Evolutionary conservation across 2,329 filamentous ascomycete species (phyloP).

Genomic region (Verticillium nonalfalfae): DNA sequence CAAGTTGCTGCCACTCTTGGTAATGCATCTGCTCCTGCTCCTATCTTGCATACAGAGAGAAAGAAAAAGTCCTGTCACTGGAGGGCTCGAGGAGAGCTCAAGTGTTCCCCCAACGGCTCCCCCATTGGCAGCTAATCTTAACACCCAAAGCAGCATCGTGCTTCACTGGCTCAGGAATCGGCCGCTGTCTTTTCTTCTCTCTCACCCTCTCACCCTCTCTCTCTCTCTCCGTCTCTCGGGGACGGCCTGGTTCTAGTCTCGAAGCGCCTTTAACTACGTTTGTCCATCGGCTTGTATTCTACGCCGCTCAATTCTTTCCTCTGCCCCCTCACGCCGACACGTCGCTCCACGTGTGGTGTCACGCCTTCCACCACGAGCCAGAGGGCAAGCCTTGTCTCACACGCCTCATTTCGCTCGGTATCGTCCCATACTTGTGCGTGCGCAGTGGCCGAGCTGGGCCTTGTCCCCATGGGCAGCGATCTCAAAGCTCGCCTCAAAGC

Average conservation of each 20-base stretch:
- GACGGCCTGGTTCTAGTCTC: background rate
- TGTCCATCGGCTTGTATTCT: background rate
- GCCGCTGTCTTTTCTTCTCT: background rate
- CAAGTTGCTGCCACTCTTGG: background rate
- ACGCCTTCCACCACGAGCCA: background rate
- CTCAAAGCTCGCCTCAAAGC: conserved; percentile 40
- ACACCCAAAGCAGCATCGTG: background rate
- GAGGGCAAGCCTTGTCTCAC: background rate
- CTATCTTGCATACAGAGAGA: too few relatives aligned
- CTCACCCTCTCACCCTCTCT: background rate
- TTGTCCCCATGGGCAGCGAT: conserved; percentile 32
- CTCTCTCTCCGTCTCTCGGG: background rate
- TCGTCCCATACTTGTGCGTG: background rate
- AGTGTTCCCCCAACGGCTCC: background rate
- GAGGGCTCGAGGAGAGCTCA: background rate
- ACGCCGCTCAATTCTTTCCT: background rate
- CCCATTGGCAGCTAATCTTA: background rate
- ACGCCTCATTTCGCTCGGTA: background rate
- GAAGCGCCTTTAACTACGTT: background rate
- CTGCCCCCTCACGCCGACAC: background rate
- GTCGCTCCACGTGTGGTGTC: background rate
- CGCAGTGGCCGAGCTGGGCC: background rate
- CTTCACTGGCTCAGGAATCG: background rate
- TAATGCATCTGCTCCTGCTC: background rate
- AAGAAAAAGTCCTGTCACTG: too few relatives aligned